Percentiles rank a stretch among this genome's conserved stretches.
Conservation (phyloP, 2,329 filamentous ascomycete genomes). For the Ascocoryne sarcoides region DNA sequence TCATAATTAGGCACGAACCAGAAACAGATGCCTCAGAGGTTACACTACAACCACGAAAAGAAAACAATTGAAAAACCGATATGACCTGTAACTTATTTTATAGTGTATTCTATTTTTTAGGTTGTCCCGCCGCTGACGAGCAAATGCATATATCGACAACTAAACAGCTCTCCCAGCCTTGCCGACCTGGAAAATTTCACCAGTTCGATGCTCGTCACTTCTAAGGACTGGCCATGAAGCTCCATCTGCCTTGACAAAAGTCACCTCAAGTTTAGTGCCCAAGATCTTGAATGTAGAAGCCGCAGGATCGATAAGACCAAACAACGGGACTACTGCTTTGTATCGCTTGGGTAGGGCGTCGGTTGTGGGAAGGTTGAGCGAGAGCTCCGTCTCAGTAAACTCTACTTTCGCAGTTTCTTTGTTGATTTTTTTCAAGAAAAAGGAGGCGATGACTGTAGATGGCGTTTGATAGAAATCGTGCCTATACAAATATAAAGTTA, state of each 20-base stretch:
- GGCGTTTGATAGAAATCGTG: constrained; percentile 94
- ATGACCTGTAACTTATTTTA: no score
- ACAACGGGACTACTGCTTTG: constrained; percentile 64
- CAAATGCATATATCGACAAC: no score
- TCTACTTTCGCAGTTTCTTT: constrained; percentile 66
- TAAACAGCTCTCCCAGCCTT: constrained; percentile 51
- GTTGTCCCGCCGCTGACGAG: no score
- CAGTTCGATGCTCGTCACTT: constrained; percentile 55
- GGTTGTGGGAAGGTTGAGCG: constrained; percentile 75
- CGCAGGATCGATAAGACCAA: constrained; percentile 61
- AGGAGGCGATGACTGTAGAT: constrained; percentile 74
- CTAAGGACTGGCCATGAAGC: constrained; percentile 60
- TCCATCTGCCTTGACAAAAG: constrained; percentile 53
- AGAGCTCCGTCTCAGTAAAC: constrained; percentile 55
- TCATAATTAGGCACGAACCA: no score
- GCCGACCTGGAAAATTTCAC: constrained; percentile 85
- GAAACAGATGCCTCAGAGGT: no score
- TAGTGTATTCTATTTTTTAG: no score
- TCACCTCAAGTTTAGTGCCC: constrained; percentile 64
- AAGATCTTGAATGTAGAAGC: constrained; percentile 57
- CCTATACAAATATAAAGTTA: constrained; percentile 32
- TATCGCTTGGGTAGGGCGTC: constrained; percentile 72
- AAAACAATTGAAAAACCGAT: no score
- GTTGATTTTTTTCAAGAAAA: constrained; percentile 96
- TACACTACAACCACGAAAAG: no score